A percentile compares a stretch with the other conserved stretches of the same genome.
Evolutionary conservation across 306 rosid genomes (phyloP).

Genomic region (Prunus kanzakura): DNA sequence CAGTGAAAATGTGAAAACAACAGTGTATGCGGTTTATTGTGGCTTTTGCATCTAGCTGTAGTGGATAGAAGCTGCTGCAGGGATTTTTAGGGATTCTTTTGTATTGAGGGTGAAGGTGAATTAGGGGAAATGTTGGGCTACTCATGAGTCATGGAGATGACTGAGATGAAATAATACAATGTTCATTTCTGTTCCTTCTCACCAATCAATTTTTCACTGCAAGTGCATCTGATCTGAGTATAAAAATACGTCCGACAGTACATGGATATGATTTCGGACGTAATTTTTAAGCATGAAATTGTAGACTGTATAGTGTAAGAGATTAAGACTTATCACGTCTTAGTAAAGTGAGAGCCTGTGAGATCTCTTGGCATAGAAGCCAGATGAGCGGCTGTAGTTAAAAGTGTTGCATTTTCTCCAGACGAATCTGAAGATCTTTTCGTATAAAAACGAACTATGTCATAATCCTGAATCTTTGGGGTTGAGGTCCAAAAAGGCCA

Average conservation of each 20-base stretch:
- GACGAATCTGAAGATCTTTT: neutral
- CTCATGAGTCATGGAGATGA: neutral
- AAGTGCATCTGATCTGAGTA: neutral
- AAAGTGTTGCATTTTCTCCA: neutral
- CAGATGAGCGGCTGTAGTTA: neutral
- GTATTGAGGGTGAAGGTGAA: neutral
- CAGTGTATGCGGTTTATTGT: neutral
- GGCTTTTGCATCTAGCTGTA: neutral
- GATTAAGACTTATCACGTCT: neutral
- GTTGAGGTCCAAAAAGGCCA: neutral
- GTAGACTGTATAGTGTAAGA: neutral
- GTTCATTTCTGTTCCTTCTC: neutral
- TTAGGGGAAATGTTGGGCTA: neutral
- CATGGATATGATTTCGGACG: neutral
- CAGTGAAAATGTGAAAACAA: neutral
- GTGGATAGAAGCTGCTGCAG: neutral
- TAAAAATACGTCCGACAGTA: neutral
- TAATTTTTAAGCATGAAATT: neutral
- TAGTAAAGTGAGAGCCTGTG: neutral
- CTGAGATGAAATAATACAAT: neutral
- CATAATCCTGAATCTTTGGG: neutral
- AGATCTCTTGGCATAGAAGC: neutral
- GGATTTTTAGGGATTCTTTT: neutral
- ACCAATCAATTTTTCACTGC: neutral
- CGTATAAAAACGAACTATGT: neutral